These are phyloP conservation scores for Candida krabiensis DNA, from an alignment of 805 yeast species.

Conservation along the genomic window DNA sequence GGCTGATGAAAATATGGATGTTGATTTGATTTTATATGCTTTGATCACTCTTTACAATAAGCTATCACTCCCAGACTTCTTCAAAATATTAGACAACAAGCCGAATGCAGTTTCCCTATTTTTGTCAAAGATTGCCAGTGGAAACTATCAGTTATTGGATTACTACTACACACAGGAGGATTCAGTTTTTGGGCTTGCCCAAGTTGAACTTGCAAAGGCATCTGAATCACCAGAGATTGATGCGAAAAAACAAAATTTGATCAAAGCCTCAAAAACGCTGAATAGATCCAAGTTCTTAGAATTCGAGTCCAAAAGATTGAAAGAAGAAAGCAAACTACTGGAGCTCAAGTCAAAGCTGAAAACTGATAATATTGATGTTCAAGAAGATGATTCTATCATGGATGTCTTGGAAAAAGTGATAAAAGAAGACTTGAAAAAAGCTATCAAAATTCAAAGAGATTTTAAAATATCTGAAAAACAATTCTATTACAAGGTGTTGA, in stretches of 20 bases:
- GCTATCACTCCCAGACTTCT: constrained; percentile 65
- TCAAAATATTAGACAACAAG: constrained; percentile 56
- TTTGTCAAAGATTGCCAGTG: constrained; percentile 31
- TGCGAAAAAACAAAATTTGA: constrained; percentile 23
- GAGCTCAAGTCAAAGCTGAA: constrained; percentile 43
- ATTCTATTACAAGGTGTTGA: constrained; percentile 53
- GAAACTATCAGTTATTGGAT: constrained; percentile 40
- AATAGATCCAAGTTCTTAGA: constrained; percentile 33
- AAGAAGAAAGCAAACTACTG: constrained; percentile 44
- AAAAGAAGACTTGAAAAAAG: constrained; percentile 47
- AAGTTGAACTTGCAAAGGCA: constrained; percentile 34
- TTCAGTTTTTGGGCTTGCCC: constrained; percentile 45
- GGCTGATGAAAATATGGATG: constrained; percentile 60
- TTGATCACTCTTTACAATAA: constrained; percentile 54
- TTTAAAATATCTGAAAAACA: constrained; percentile 60
- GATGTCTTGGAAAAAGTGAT: constrained; percentile 50
- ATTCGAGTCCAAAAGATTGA: constrained; percentile 40
- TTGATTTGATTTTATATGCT: constrained; percentile 59
- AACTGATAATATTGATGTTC: not conserved
- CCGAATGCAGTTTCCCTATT: constrained; percentile 43
- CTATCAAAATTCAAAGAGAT: constrained; percentile 48
- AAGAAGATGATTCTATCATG: constrained; percentile 35
- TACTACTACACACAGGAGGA: constrained; percentile 70
- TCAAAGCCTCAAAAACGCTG: constrained; percentile 30
- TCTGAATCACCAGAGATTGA: constrained; percentile 25